Conservation (phyloP, 2,329 filamentous ascomycete genomes). For the Aspergillus sojae region DNA sequence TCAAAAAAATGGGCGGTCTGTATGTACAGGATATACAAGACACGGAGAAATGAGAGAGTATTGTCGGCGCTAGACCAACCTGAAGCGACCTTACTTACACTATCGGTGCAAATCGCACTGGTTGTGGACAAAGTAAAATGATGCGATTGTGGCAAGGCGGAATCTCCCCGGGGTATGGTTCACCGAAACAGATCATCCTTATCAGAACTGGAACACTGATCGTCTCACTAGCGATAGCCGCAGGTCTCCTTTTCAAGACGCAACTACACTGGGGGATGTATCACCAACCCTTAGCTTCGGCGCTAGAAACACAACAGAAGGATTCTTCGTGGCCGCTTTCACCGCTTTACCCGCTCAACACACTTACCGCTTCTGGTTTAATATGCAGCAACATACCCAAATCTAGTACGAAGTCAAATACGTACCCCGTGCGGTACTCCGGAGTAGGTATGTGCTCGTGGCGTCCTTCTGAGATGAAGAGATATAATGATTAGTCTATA, state of each 20-base stretch:
- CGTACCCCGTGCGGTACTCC: neutral
- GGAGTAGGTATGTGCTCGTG: neutral
- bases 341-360: slow-evolving; percentile 16
- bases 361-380: neutral
- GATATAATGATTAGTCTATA: neutral
- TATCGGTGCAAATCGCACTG: neutral
- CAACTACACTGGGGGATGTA: slow-evolving; percentile 3
- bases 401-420: neutral
- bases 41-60: neutral
- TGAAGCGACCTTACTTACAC: neutral
- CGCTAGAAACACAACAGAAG: slow-evolving; percentile 39
- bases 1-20: slow-evolving; percentile 4
- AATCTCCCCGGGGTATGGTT: neutral
- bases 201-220: neutral
- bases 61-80: neutral
- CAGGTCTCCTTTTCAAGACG: neutral
- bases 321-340: slow-evolving; percentile 25
- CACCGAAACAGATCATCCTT: neutral
- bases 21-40: neutral
- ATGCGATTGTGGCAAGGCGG: neutral
- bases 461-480: neutral
- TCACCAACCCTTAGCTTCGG: slow-evolving; percentile 29
- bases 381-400: neutral
- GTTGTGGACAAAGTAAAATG: neutral
- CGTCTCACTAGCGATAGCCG: neutral